These are phyloP conservation scores for Gynochthodes officinalis DNA, from an alignment of 257 asterid species.

Conservation along the genomic window DNA sequence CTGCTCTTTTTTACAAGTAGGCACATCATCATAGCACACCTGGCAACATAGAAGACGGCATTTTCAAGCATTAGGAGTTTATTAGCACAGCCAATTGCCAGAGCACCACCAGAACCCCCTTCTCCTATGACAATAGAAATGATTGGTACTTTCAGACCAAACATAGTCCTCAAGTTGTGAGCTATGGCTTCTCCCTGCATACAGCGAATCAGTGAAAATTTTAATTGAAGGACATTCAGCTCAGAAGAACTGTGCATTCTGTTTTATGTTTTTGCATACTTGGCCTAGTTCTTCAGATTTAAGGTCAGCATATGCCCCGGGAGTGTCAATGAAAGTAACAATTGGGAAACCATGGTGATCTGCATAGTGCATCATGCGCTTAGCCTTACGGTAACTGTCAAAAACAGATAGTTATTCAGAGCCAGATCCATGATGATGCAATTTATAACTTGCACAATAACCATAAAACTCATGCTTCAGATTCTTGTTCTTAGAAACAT, in stretches of 20 bases:
- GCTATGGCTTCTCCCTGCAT: conserved; percentile 98
- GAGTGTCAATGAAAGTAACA: conserved; percentile 84
- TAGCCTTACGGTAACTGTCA: conserved; percentile 83
- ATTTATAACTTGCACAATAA: neutral
- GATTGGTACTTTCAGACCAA: conserved; percentile 94
- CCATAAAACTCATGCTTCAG: neutral
- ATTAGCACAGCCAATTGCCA: conserved; percentile 97
- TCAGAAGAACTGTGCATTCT: conserved; percentile 6
- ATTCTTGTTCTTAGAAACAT: neutral
- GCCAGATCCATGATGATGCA: neutral
- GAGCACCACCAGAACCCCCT: conserved; percentile 99
- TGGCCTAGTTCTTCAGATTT: conserved; percentile 83
- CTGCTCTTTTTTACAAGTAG: neutral
- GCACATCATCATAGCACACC: conserved; percentile 37
- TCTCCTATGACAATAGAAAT: conserved; percentile 89
- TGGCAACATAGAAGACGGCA: conserved; percentile 97
- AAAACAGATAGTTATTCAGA: conserved; percentile 10
- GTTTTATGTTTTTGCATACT: conserved; percentile 38
- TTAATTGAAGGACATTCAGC: conserved; percentile 13
- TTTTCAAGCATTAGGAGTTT: conserved; percentile 95
- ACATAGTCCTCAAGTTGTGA: conserved; percentile 89
- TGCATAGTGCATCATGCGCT: conserved; percentile 88
- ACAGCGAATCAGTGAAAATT: conserved; percentile 20
- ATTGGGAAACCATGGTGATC: conserved; percentile 93
- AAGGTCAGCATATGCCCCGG: conserved; percentile 93